Conservation (phyloP, 75 land plant species). For the Azolla pinnata region DNA sequence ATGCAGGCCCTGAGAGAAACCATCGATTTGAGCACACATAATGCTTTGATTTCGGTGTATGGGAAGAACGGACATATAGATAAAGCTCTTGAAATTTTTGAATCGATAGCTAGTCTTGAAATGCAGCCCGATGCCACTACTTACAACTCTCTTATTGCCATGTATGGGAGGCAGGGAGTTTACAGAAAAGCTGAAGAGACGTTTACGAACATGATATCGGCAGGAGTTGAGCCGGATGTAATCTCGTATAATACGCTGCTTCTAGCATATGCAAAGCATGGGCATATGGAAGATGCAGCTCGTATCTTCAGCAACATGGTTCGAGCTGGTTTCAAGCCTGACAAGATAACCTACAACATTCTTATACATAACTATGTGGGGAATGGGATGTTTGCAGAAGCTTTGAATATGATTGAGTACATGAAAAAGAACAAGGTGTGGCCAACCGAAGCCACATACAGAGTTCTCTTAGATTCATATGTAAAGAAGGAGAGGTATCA, state of each 20-base stretch:
- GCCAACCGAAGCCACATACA: constrained; percentile 69
- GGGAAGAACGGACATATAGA: constrained; percentile 63
- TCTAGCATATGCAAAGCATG: constrained; percentile 69
- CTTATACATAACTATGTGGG: constrained; percentile 61
- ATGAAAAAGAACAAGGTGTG: constrained; percentile 67
- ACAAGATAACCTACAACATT: constrained; percentile 71
- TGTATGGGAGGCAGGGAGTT: constrained; percentile 69
- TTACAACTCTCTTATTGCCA: constrained; percentile 76
- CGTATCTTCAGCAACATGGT: constrained; percentile 64
- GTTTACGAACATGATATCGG: constrained; percentile 44
- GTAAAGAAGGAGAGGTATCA: constrained; percentile 42
- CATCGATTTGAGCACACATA: constrained; percentile 53
- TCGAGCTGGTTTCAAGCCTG: constrained; percentile 51
- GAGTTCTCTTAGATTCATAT: constrained; percentile 62
- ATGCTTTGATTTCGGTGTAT: constrained; percentile 85
- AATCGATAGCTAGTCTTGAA: constrained; percentile 42
- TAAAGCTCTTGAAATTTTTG: constrained; percentile 55
- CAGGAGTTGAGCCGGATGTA: constrained; percentile 61
- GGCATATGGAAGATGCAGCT: constrained; percentile 75
- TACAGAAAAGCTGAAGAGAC: constrained; percentile 53
- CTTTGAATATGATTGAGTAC: constrained; percentile 55
- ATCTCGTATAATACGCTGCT: constrained; percentile 80
- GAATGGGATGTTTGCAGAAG: constrained; percentile 66
- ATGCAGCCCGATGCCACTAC: constrained; percentile 71
- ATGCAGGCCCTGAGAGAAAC: constrained; percentile 40